Conservation (phyloP, 2,329 filamentous ascomycete genomes). For the Sphaerostilbella broomeana region DNA sequence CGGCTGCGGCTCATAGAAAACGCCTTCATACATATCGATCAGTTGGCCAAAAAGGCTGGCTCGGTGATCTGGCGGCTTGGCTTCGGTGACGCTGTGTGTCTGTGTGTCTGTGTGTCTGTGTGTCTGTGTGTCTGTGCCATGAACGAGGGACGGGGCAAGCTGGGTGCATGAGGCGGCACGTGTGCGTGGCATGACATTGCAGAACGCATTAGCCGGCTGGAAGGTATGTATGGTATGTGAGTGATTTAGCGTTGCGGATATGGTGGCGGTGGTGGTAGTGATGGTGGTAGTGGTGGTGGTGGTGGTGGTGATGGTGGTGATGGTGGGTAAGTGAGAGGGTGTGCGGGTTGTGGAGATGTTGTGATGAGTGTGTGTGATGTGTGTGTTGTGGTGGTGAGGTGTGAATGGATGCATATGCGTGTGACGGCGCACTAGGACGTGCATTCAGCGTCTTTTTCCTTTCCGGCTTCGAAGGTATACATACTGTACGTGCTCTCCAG, state of each 20-base stretch:
- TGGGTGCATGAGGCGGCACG: constrained; percentile 15
- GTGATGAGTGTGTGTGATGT: too few relatives aligned
- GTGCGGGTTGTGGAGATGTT: neutral
- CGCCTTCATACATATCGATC: too few relatives aligned
- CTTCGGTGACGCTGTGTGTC: too few relatives aligned
- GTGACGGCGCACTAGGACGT: too few relatives aligned
- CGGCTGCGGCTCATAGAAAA: too few relatives aligned
- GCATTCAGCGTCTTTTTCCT: too few relatives aligned
- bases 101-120: too few relatives aligned
- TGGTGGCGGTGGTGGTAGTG: neutral
- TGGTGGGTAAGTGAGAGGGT: too few relatives aligned
- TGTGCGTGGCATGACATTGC: constrained; percentile 17
- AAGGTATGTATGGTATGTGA: constrained; percentile 13
- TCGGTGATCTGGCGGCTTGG: too few relatives aligned
- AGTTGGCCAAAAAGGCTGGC: too few relatives aligned
- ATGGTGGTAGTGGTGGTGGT: neutral
- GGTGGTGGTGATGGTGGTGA: constrained; percentile 5
- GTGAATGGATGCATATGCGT: neutral
- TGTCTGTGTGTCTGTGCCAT: neutral
- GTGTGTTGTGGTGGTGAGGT: neutral
- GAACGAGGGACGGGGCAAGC: constrained; percentile 1
- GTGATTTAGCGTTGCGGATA: constrained; percentile 1
- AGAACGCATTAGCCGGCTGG: constrained; percentile 16
- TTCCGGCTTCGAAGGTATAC: too few relatives aligned
- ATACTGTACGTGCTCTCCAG: too few relatives aligned